A percentile compares a stretch with the other conserved stretches of the same genome.
Conservation (phyloP, 345 rosid species). For the Populus nigra region DNA sequence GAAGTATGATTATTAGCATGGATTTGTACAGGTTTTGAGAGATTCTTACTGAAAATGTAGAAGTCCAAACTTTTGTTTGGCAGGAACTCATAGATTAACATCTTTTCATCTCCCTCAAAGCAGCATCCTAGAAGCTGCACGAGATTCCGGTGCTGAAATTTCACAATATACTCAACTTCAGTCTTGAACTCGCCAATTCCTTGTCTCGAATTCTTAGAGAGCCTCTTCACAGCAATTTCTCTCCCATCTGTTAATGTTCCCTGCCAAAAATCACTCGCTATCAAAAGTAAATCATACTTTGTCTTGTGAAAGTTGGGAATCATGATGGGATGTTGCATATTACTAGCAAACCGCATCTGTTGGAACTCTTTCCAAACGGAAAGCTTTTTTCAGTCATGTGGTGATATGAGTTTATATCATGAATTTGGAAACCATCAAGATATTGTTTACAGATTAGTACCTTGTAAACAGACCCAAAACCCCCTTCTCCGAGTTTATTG, state of each 20-base stretch:
- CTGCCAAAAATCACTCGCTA: background rate
- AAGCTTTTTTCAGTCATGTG: background rate
- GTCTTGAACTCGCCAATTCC: constrained; percentile 32
- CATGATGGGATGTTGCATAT: background rate
- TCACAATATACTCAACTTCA: constrained; percentile 23
- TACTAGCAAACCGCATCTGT: background rate
- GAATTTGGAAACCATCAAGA: background rate
- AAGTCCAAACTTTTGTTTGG: constrained; percentile 33
- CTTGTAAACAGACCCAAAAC: background rate
- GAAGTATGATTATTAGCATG: background rate
- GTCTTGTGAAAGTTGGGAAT: background rate
- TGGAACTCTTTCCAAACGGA: background rate
- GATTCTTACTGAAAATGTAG: constrained; percentile 24
- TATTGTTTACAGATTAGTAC: background rate
- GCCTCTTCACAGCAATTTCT: constrained; percentile 32
- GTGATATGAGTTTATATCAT: background rate
- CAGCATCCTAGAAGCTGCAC: constrained; percentile 36
- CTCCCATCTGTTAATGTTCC: constrained; percentile 31
- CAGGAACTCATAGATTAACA: constrained; percentile 32
- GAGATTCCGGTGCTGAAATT: constrained; percentile 35
- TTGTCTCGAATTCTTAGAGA: constrained; percentile 27
- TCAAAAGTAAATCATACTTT: background rate
- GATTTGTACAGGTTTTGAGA: background rate
- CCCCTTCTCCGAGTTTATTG: constrained; percentile 6
- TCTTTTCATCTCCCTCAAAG: constrained; percentile 22